These are phyloP conservation scores for Zychaea mexicana DNA, from an alignment of 371 early-diverging fungal genomes.

Conservation along the genomic window DNA sequence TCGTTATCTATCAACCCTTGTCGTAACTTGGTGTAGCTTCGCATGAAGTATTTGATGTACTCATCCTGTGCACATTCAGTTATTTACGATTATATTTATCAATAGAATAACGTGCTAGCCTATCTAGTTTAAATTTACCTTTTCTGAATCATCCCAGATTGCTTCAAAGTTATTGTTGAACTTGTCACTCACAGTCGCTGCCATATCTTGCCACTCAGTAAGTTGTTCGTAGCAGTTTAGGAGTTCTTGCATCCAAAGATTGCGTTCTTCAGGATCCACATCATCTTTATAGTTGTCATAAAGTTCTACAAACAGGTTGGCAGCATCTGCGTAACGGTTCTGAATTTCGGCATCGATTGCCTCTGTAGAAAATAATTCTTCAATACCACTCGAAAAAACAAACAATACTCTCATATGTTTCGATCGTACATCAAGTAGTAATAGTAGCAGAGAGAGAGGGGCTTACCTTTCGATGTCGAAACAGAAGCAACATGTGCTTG, in stretches of 20 bases:
- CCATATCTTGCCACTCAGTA: conserved; percentile 66
- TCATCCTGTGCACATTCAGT: too few relatives aligned
- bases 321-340: conserved; percentile 62
- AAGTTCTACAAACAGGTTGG: conserved; percentile 47
- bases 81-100: too few relatives aligned
- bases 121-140: conserved; percentile 18
- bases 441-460: background rate
- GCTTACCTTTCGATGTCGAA: conserved; percentile 40
- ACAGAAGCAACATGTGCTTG: conserved; percentile 52
- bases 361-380: conserved; percentile 14
- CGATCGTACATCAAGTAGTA: background rate
- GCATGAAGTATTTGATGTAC: conserved; percentile 57
- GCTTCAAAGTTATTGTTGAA: conserved; percentile 37
- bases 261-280: conserved; percentile 43
- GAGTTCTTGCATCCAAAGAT: conserved; percentile 56
- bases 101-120: too few relatives aligned
- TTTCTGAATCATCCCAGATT: conserved; percentile 57
- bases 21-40: conserved; percentile 53
- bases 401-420: too few relatives aligned
- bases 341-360: conserved; percentile 64
- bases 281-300: conserved; percentile 33
- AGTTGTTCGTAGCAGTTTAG: conserved; percentile 65
- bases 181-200: conserved; percentile 39
- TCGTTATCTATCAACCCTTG: conserved; percentile 44
- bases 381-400: background rate